Evolutionary conservation across 2,329 filamentous ascomycete genomes (phyloP).

Genomic region (Xylariales sp.): DNA sequence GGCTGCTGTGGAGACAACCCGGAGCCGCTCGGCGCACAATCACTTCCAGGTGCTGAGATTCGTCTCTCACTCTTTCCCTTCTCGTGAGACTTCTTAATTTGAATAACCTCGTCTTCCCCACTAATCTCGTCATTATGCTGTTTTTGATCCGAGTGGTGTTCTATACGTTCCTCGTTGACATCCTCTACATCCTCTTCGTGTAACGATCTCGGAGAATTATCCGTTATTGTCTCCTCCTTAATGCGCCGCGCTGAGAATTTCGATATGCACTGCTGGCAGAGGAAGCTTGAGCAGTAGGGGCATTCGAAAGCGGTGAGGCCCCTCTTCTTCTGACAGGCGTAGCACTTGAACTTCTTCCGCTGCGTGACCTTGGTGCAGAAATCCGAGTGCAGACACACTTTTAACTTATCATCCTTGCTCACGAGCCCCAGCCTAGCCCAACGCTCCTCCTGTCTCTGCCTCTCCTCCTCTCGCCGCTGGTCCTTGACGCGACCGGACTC

Average conservation of each 20-base stretch:
- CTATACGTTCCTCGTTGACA: too few species aligned
- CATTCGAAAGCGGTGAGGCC: constrained; percentile 19
- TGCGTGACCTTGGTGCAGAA: constrained; percentile 15
- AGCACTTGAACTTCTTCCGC: constrained; percentile 19
- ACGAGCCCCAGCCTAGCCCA: constrained; percentile 11
- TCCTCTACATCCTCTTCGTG: too few species aligned
- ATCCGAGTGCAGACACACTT: constrained; percentile 16
- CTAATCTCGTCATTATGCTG: too few species aligned
- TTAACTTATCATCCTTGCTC: constrained; percentile 13
- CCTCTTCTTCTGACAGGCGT: constrained; percentile 13
- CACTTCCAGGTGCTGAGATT: too few species aligned
- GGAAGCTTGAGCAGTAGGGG: constrained; percentile 13
- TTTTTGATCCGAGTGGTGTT: too few species aligned
- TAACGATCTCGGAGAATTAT: too few species aligned
- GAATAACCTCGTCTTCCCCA: too few species aligned
- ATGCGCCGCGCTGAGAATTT: constrained; percentile 12
- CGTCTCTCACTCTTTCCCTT: too few species aligned
- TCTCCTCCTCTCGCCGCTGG: constrained; percentile 5
- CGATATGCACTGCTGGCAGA: constrained; percentile 19
- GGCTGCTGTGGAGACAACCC: too few species aligned
- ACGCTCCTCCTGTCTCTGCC: constrained; percentile 12
- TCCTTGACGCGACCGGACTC: constrained; percentile 1
- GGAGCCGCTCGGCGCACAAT: too few species aligned
- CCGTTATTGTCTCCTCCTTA: too few species aligned
- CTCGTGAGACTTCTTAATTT: too few species aligned